These are phyloP conservation scores for Botrytis porri DNA, from an alignment of 2,329 filamentous ascomycete genomes.

Conservation along the genomic window DNA sequence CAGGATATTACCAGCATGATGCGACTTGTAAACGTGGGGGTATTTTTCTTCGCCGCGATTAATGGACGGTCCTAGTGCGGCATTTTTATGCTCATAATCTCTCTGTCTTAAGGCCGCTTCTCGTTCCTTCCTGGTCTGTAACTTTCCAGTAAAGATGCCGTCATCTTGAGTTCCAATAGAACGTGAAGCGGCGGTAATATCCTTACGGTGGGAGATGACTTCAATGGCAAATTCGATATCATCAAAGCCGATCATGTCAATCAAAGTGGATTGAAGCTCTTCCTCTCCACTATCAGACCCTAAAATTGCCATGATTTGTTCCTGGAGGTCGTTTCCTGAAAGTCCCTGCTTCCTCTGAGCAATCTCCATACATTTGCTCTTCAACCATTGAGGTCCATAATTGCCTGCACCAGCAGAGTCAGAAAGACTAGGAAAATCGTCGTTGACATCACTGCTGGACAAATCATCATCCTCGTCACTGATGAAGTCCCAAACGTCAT, in stretches of 20 bases:
- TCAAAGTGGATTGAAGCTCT: conserved; percentile 85
- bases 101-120: conserved; percentile 72
- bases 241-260: conserved; percentile 88
- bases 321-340: conserved; percentile 65
- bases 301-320: conserved; percentile 74
- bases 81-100: conserved; percentile 81
- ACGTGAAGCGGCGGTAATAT: conserved; percentile 55
- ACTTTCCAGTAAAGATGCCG: conserved; percentile 47
- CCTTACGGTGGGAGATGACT: conserved; percentile 72
- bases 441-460: conserved; percentile 63
- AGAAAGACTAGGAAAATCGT: conserved; percentile 39
- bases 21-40: conserved; percentile 86
- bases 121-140: conserved; percentile 74
- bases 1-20: conserved; percentile 81
- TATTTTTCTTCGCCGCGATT: conserved; percentile 72
- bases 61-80: conserved; percentile 66
- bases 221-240: conserved; percentile 92
- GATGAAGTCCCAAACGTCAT: conserved; percentile 93
- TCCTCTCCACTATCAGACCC: conserved; percentile 68
- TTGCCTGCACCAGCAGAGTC: conserved; percentile 30
- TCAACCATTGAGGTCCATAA: conserved; percentile 69
- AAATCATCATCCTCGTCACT: conserved; percentile 68
- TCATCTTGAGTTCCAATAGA: conserved; percentile 40
- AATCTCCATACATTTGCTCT: conserved; percentile 63
- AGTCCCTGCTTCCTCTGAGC: conserved; percentile 64